Evolutionary conservation across 2,329 filamentous ascomycete species (phyloP), one percentile per base, ranked within the genome.

Genomic region (Aschersonia sp.): DNA sequence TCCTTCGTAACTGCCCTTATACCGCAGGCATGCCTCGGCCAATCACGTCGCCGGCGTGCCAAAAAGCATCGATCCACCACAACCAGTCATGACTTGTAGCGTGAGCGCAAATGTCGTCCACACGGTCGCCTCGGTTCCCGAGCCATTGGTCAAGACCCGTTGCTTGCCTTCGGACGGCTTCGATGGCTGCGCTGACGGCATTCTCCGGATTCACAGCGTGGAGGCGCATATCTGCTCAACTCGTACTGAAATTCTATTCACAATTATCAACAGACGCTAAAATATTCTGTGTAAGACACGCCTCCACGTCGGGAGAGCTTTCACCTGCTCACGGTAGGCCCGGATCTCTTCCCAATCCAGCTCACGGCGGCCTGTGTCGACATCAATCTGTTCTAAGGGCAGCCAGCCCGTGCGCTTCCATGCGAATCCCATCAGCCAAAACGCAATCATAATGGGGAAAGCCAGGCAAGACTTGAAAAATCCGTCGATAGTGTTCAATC

Each of bases 361-460:
- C 61, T 78, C 72, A 50, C 80, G 72, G 40, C 80, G 73, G 51
- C 80, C 81, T 31, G 71, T 73, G 57, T 85, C 80, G 47, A 85
- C 71, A 54, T 85, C 81, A 49, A 86, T 83, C 54, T 84, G 64
- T 31, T 68, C 63, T 2, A 76, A 60, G 30, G 60, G 70, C 47
- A 81, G 67, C 76, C 77, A 84, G 14, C 73, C 72, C 30, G 68
- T 61, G 42, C 76, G 68, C 70, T 85, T 85, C 81, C 80, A 85
- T 52, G 76, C 11, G 58, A 73, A 83, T 6, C 80, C 77, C 43
- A 59, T 57, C 43, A 67, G 44, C 71, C 74, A 79, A 61, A 80
- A 79, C 50, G 64, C 46, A 5, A 76, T 52, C 41, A 78, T 70
- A 44, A 78, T 68, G 14, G 73, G 72, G 1, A 75, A 53, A 9